A percentile compares a stretch with the other conserved stretches of the same genome.
Conservation (phyloP, 2,329 filamentous ascomycete species). For the Plenodomus lindquistii region DNA sequence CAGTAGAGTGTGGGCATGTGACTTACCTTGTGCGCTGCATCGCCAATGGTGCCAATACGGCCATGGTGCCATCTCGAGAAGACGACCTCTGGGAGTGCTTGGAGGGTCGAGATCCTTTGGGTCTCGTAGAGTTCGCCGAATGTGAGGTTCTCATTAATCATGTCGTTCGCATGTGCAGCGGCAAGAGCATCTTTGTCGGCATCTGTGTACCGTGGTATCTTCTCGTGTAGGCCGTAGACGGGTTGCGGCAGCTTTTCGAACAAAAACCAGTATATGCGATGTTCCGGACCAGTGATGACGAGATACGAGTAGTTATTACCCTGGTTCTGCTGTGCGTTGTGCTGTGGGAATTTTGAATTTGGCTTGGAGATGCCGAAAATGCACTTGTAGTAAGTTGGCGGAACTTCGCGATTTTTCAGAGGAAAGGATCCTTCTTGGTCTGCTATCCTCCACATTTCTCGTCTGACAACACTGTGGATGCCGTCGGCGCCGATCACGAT, state of each 20-base stretch:
- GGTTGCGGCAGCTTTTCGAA: conserved; percentile 20
- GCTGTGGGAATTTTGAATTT: neutral
- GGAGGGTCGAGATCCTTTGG: conserved; percentile 19
- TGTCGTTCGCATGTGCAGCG: conserved; percentile 19
- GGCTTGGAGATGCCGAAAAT: conserved; percentile 8
- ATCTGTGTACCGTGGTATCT: conserved; percentile 36
- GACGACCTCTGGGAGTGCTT: conserved; percentile 41
- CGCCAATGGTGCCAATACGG: conserved; percentile 32
- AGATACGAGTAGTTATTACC: conserved; percentile 7
- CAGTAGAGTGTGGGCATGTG: neutral
- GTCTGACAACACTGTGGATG: conserved; percentile 16
- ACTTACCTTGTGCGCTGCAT: conserved; percentile 47
- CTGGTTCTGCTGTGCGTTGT: neutral
- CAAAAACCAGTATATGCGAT: conserved; percentile 33
- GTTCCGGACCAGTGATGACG: conserved; percentile 10
- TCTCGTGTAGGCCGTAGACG: conserved; percentile 14
- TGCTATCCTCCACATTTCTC: conserved; percentile 21
- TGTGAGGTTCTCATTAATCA: conserved; percentile 18
- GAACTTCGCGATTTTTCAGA: neutral
- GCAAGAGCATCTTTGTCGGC: neutral
- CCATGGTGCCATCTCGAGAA: conserved; percentile 46
- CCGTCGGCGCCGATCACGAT: conserved; percentile 23
- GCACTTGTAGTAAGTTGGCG: conserved; percentile 2
- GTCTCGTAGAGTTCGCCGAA: conserved; percentile 23
- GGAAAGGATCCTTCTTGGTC: neutral